phyloP scores from a whole-genome alignment of 192 early-diverging fungal genomes.

The Chytriomyces sp. region DNA sequence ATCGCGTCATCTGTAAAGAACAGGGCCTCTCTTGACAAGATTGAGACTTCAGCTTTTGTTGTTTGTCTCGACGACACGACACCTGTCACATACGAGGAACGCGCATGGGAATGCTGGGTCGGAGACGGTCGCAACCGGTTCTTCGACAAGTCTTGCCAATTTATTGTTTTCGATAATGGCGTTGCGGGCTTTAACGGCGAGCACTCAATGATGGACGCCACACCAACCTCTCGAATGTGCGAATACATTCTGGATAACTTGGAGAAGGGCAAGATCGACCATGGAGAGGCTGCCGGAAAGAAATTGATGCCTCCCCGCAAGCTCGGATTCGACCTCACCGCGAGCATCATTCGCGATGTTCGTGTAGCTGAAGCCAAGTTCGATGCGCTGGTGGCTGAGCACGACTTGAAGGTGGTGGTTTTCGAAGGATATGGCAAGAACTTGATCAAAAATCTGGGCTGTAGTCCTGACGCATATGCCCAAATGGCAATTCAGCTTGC shows the following conservation, averaged over 20 bases:
- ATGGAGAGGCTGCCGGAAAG: slow-evolving; percentile 57
- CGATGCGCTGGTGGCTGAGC: slow-evolving; percentile 73
- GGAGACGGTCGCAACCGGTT: too few relatives aligned
- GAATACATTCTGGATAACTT: slow-evolving; percentile 73
- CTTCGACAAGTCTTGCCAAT: slow-evolving; percentile 40
- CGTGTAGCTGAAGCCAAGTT: slow-evolving; percentile 75
- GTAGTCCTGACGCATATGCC: slow-evolving; percentile 60
- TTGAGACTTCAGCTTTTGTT: slow-evolving; percentile 85
- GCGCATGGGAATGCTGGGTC: neutral
- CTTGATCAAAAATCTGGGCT: slow-evolving; percentile 75
- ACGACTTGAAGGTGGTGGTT: slow-evolving; percentile 80
- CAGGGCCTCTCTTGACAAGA: slow-evolving; percentile 71
- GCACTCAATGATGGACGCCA: slow-evolving; percentile 88
- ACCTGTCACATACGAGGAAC: slow-evolving; percentile 86
- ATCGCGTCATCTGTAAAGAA: slow-evolving; percentile 66
- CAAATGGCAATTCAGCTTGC: slow-evolving; percentile 96
- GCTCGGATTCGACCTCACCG: slow-evolving; percentile 73
- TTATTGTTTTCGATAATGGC: too few relatives aligned
- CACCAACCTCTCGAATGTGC: slow-evolving; percentile 83
- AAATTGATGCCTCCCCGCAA: slow-evolving; percentile 67
- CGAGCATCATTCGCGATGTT: slow-evolving; percentile 61
- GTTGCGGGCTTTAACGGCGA: too few relatives aligned
- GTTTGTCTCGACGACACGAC: slow-evolving; percentile 87
- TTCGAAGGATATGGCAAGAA: slow-evolving; percentile 94
- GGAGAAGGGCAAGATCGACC: slow-evolving; percentile 70